phyloP scores from a whole-genome alignment of 345 rosid genomes.

The Moringa oleifera region DNA sequence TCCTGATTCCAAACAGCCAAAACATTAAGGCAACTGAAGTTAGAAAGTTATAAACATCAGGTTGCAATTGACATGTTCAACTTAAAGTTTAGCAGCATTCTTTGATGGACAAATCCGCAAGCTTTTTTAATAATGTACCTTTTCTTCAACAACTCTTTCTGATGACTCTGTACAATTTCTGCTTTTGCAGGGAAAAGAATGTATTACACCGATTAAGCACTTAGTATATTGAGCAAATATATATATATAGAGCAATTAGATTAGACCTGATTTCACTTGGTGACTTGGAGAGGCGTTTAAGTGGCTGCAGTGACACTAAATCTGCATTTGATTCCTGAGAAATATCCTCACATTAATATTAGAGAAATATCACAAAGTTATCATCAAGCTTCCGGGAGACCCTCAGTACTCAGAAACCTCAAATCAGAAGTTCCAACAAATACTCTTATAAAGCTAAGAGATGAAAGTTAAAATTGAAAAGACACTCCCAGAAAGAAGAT shows the following conservation, averaged over 20 bases:
- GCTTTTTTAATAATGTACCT: constrained; percentile 33
- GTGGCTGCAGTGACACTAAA: constrained; percentile 30
- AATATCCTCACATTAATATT: constrained; percentile 3
- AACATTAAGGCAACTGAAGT: constrained; percentile 10
- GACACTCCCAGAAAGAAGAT: constrained; percentile 8
- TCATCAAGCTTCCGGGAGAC: not conserved
- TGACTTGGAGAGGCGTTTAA: constrained; percentile 51
- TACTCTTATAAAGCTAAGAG: not conserved
- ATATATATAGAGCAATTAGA: constrained; percentile 6
- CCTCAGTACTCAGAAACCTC: too few relatives aligned
- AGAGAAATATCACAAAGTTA: not conserved
- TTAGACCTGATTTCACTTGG: constrained; percentile 61
- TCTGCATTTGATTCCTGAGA: constrained; percentile 45
- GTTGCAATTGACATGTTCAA: not conserved
- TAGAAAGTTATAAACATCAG: not conserved
- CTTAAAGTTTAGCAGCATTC: not conserved
- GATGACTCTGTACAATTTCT: constrained; percentile 30
- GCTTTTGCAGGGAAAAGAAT: constrained; percentile 17
- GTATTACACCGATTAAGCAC: constrained; percentile 4
- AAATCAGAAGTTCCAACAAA: not conserved
- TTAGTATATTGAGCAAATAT: constrained; percentile 4
- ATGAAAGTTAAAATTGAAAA: not conserved
- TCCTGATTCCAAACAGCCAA: constrained; percentile 29
- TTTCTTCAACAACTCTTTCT: constrained; percentile 27
- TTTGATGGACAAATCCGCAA: constrained; percentile 1